These are phyloP conservation scores for Kurtzmaniella quercitrusa DNA, from an alignment of 1,139 yeast species.

Conservation along the genomic window DNA sequence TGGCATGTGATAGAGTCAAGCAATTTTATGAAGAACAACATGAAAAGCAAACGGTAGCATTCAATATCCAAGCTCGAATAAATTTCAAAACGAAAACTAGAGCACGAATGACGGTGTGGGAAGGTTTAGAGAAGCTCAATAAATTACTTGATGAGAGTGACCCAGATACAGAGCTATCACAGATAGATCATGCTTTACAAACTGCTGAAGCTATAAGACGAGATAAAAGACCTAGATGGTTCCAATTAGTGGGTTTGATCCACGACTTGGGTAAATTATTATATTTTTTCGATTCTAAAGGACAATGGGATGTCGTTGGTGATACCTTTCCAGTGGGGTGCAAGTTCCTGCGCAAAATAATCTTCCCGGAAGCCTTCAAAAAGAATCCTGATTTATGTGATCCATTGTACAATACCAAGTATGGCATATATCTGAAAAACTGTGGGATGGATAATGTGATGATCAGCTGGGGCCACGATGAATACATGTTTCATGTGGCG, in stretches of 20 bases:
- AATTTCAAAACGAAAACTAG: slow-evolving; percentile 64
- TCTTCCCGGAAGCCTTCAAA: slow-evolving; percentile 57
- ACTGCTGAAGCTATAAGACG: slow-evolving; percentile 72
- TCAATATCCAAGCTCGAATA: slow-evolving; percentile 66
- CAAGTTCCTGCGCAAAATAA: slow-evolving; percentile 55
- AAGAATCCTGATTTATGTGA: slow-evolving; percentile 59
- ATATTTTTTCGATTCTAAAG: slow-evolving; percentile 66
- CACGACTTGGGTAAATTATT: slow-evolving; percentile 69
- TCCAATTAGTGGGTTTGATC: slow-evolving; percentile 67
- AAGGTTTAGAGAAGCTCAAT: slow-evolving; percentile 60
- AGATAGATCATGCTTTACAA: slow-evolving; percentile 72
- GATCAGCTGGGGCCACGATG: slow-evolving; percentile 81
- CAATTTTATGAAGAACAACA: slow-evolving; percentile 68
- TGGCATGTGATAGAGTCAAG: slow-evolving; percentile 67
- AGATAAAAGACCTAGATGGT: slow-evolving; percentile 72
- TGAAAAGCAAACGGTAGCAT: slow-evolving; percentile 67
- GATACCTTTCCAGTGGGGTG: slow-evolving; percentile 79
- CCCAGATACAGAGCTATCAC: slow-evolving; percentile 72
- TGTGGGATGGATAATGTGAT: slow-evolving; percentile 70
- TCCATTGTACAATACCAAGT: slow-evolving; percentile 63
- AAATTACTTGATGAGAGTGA: slow-evolving; percentile 67
- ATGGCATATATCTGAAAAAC: slow-evolving; percentile 60
- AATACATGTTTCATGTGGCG: slow-evolving; percentile 71
- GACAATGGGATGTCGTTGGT: slow-evolving; percentile 84
- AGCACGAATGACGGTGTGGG: slow-evolving; percentile 71